A percentile compares a stretch with the other conserved stretches of the same genome.
Evolutionary conservation across 2,329 filamentous ascomycete genomes (phyloP).

Genomic region (Arthrobotrys conoides): DNA sequence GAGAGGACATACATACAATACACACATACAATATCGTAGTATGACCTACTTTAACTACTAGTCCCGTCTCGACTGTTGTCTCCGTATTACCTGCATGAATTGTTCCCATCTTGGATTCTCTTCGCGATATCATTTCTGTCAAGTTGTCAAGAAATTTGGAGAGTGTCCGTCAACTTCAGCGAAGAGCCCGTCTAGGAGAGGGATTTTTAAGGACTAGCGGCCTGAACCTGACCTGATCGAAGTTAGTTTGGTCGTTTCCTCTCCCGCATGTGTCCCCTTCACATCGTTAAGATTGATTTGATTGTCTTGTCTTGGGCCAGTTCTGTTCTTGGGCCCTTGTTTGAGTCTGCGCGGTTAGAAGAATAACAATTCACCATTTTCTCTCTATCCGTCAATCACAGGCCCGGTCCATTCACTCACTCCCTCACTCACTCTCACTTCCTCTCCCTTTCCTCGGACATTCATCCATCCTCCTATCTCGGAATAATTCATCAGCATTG

Average conservation of each 20-base stretch:
- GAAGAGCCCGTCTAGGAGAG: slow-evolving; percentile 41
- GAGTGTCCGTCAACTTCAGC: slow-evolving; percentile 16
- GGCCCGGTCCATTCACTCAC: slow-evolving; percentile 11
- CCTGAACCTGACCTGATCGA: slow-evolving; percentile 44
- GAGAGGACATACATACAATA: slow-evolving; percentile 3
- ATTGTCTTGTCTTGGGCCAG: slow-evolving; percentile 25
- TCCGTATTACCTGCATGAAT: slow-evolving; percentile 60
- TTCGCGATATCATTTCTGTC: slow-evolving; percentile 59
- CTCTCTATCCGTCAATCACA: slow-evolving; percentile 23
- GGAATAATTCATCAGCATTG: slow-evolving; percentile 5
- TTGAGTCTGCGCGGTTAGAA: slow-evolving; percentile 36
- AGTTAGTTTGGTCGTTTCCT: slow-evolving; percentile 47
- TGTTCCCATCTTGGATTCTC: slow-evolving; percentile 55
- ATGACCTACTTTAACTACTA: slow-evolving; percentile 13
- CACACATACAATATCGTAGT: background rate
- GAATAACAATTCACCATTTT: slow-evolving; percentile 27
- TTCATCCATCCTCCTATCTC: slow-evolving; percentile 4
- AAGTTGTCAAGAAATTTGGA: slow-evolving; percentile 39
- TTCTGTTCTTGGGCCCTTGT: slow-evolving; percentile 19
- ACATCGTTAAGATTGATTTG: slow-evolving; percentile 47
- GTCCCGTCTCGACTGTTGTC: slow-evolving; percentile 51
- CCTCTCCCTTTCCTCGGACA: slow-evolving; percentile 33
- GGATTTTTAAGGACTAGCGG: slow-evolving; percentile 46
- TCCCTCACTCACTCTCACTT: background rate
- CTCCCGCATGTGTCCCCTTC: slow-evolving; percentile 48